Base-by-base conservation (phyloP, 495 filamentous ascomycete genomes). In the Penicillium macrosclerotiorum region DNA sequence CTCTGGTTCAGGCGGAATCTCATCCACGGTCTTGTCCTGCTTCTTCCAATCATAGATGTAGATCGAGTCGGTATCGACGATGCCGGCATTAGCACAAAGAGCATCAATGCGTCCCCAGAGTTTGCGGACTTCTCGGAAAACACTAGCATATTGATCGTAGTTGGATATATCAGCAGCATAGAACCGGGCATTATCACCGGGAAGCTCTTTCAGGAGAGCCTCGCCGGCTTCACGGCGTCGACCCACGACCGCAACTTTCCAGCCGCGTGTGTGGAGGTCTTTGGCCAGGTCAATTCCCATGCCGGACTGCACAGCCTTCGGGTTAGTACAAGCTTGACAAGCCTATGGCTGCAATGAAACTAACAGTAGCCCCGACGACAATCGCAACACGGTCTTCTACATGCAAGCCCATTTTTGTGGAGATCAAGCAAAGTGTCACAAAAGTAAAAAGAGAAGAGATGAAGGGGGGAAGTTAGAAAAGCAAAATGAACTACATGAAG, bases 21-120 rank as follows among this genome's bases (percentile, higher is more conserved):
- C 53, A 5, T 60, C 54, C 9, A 56, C 39, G 12, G 23, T 23
- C 12, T 49, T 50, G 24, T 46, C 34, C 34, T 38, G 41, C 40
- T 44, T 37, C 38, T 38, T 47, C 40, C 39, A 49, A 32, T 39
- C 49, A 24, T 49, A 55, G 6, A 46, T 42, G 25, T 65, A 65
- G 37, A 62, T 36, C 6, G 62, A 65, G 1, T 55, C 54, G 3
- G 35, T 39, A 30, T 65, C 62, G 32, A 60, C 55, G 3, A 62
- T 49, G 13, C 53, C 62, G 4, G 62, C 59, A 26, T 65, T 62
- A 22, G 51, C 55, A 16, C 55, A 60, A 2, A 65, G 25, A 5
- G 53, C 56, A 48, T 65, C 62, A 37, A 65, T 58, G 5, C 54
- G 54, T 0, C 59, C 59, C 53, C 54, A 65, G 16, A 48, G 25